Conservation (phyloP, 805 yeast species). For the Candida broadrunensis region DNA sequence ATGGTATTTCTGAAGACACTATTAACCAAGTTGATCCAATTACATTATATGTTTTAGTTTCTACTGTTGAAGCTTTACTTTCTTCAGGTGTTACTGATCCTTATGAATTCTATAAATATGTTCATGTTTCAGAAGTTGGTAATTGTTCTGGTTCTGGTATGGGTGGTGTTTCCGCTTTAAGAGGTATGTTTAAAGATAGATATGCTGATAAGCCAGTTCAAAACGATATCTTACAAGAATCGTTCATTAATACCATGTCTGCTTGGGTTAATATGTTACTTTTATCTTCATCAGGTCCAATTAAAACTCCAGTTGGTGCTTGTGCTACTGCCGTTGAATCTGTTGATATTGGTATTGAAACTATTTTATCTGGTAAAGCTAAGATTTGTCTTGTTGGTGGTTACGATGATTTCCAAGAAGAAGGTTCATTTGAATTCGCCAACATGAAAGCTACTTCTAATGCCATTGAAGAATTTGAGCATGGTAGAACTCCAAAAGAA, state of each 20-base stretch:
- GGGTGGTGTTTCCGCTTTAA: slow-evolving; percentile 98
- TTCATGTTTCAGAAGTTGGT: slow-evolving; percentile 97
- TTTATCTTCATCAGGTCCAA: slow-evolving; percentile 96
- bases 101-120: slow-evolving; percentile 96
- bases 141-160: slow-evolving; percentile 99
- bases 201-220: slow-evolving; percentile 91
- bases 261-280: slow-evolving; percentile 99
- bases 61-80: slow-evolving; percentile 92
- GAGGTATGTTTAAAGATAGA: slow-evolving; percentile 97
- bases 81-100: slow-evolving; percentile 97
- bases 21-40: slow-evolving; percentile 94
- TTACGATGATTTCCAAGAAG: slow-evolving; percentile 99
- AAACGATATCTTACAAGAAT: slow-evolving; percentile 95
- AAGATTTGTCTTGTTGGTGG: slow-evolving; percentile 98
- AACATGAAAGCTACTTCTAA: slow-evolving; percentile 99
- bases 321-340: slow-evolving; percentile 99
- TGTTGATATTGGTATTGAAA: slow-evolving; percentile 92
- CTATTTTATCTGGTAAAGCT: slow-evolving; percentile 90
- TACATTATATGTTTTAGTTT: slow-evolving; percentile 86
- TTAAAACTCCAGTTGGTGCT: slow-evolving; percentile 99
- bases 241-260: slow-evolving; percentile 97
- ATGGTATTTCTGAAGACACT: slow-evolving; percentile 93
- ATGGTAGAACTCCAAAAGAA: slow-evolving; percentile 96
- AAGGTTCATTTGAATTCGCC: slow-evolving; percentile 96
- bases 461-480: slow-evolving; percentile 80